Conservation (phyloP, 2,329 filamentous ascomycete genomes). For the Cladosporium sp. region DNA sequence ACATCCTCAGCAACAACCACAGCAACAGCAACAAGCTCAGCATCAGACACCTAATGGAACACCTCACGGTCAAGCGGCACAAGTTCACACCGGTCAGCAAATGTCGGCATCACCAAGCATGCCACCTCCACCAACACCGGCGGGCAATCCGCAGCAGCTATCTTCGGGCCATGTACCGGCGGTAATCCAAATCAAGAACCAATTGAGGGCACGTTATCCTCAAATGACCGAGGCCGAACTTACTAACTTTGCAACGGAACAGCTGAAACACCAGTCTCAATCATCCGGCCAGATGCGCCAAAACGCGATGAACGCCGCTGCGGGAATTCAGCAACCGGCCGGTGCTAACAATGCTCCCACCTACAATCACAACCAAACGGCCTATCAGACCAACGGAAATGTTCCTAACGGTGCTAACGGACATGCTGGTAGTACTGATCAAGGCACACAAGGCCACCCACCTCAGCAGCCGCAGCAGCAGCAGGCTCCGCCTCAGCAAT, state of each 20-base stretch:
- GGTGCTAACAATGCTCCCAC: constrained; percentile 19
- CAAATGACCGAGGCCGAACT: constrained; percentile 51
- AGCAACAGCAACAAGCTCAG: constrained; percentile 14
- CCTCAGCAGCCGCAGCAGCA: constrained; percentile 14
- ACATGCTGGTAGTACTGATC: constrained; percentile 9
- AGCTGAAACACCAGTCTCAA: constrained; percentile 38
- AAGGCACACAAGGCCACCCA: constrained; percentile 14
- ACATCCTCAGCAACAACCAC: constrained; percentile 14
- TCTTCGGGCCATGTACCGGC: constrained; percentile 51
- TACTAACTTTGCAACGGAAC: constrained; percentile 48
- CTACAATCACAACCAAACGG: constrained; percentile 23
- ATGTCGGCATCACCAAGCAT: constrained; percentile 33
- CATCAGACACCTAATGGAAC: constrained; percentile 13
- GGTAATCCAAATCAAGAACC: constrained; percentile 50
- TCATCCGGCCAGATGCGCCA: constrained; percentile 30
- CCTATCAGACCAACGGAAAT: constrained; percentile 23
- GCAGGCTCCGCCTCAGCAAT: background rate
- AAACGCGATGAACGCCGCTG: constrained; percentile 36
- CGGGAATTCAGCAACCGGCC: constrained; percentile 25
- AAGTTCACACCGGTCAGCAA: constrained; percentile 23
- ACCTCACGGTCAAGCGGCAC: constrained; percentile 19
- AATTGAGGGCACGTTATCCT: constrained; percentile 49
- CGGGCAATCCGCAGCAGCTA: constrained; percentile 43
- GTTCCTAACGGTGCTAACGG: constrained; percentile 18
- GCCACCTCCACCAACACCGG: constrained; percentile 33